These are phyloP conservation scores for Pseudozyma hubeiensis DNA, from an alignment of 1,284 basidiomycete species.

Conservation along the genomic window DNA sequence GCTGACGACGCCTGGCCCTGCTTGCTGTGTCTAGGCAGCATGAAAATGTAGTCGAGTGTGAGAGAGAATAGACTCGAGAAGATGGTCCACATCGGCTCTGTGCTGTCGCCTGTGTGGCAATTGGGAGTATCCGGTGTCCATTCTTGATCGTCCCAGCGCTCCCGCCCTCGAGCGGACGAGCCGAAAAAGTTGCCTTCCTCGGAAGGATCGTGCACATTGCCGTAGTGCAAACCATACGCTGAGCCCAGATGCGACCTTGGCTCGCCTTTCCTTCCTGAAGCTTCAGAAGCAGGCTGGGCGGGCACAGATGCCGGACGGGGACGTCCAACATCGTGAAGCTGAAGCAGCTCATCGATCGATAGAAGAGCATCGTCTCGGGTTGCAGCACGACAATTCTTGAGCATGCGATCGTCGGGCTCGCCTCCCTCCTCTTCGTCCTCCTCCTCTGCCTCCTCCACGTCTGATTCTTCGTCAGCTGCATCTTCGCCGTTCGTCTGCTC, in stretches of 20 bases:
- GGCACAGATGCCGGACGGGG: conserved; percentile 18
- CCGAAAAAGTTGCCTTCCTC: conserved; percentile 57
- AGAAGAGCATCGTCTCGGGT: conserved; percentile 79
- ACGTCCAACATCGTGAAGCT: conserved; percentile 72
- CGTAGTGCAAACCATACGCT: conserved; percentile 72
- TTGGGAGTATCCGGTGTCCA: conserved; percentile 49
- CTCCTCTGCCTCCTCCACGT: conserved; percentile 18
- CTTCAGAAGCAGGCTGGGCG: background rate
- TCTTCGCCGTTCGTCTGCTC: conserved; percentile 12
- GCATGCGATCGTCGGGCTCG: conserved; percentile 73
- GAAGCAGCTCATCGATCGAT: conserved; percentile 74
- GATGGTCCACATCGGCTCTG: conserved; percentile 68
- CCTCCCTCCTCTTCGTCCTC: conserved; percentile 34
- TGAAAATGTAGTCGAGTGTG: conserved; percentile 80
- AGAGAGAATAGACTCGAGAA: conserved; percentile 63
- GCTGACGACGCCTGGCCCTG: background rate
- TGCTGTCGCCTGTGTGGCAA: conserved; percentile 51
- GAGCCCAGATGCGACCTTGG: conserved; percentile 18
- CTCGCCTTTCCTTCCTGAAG: background rate
- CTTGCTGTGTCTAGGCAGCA: conserved; percentile 65
- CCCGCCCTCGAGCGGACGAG: conserved; percentile 42
- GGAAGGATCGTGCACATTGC: conserved; percentile 29
- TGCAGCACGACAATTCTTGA: conserved; percentile 80
- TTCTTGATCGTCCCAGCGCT: conserved; percentile 58
- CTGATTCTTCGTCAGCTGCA: conserved; percentile 35